phyloP scores from a whole-genome alignment of 2,329 filamentous ascomycete species.

The Trichophaea hybrida region DNA sequence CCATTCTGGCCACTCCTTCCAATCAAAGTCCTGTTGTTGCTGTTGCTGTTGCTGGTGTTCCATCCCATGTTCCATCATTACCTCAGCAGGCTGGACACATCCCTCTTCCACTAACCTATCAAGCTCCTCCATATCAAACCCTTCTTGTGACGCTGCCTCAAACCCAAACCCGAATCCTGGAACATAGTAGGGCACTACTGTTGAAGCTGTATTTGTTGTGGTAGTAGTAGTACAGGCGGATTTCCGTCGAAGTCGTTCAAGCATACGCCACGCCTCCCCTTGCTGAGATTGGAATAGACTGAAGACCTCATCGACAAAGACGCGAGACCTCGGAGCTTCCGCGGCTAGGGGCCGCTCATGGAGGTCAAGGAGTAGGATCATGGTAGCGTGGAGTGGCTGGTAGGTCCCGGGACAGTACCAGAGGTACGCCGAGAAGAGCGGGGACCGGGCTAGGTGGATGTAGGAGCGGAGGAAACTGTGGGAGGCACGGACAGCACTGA shows the following conservation, averaged over 20 bases:
- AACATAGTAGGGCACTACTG: background rate
- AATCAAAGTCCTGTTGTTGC: conserved; percentile 22
- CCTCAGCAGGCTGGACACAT: background rate
- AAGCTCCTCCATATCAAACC: background rate
- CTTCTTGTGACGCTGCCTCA: background rate
- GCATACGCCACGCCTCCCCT: conserved; percentile 26
- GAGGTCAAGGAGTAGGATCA: conserved; percentile 26
- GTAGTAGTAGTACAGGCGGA: conserved; percentile 15
- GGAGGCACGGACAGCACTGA: conserved; percentile 25
- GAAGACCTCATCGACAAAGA: conserved; percentile 26
- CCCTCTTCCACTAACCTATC: background rate
- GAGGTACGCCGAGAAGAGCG: conserved; percentile 25
- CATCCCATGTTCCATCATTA: background rate
- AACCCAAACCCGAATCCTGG: background rate
- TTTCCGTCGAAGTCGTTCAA: conserved; percentile 23
- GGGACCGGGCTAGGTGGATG: conserved; percentile 23
- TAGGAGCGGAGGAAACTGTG: conserved; percentile 25
- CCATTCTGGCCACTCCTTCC: conserved; percentile 17
- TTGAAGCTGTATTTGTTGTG: background rate
- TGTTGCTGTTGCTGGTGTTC: background rate
- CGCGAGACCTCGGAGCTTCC: conserved; percentile 18
- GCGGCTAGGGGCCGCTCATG: conserved; percentile 21
- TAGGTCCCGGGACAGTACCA: conserved; percentile 27
- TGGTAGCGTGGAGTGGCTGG: conserved; percentile 26
- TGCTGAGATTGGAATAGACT: conserved; percentile 25